phyloP scores from a whole-genome alignment of 768 basidiomycete species.

The Cystofilobasidium ferigula region DNA sequence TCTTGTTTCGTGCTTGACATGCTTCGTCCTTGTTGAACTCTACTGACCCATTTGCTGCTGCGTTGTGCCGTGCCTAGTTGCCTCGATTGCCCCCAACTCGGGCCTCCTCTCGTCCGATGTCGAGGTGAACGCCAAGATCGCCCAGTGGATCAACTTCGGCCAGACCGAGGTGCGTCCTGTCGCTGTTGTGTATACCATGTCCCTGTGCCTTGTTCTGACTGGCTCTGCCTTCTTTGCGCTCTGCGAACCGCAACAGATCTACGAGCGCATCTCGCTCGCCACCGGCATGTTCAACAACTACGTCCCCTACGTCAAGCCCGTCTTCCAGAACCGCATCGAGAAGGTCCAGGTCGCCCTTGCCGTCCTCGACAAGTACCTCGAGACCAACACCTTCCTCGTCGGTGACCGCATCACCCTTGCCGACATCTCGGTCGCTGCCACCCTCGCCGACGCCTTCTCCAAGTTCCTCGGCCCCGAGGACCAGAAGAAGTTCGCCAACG shows the following conservation, averaged over 20 bases:
- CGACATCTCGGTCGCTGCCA: conserved; percentile 59
- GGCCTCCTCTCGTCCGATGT: conserved; percentile 57
- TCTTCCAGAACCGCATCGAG: conserved; percentile 53
- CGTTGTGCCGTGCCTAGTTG: conserved; percentile 49
- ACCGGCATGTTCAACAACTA: conserved; percentile 41
- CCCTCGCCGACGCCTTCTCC: conserved; percentile 41
- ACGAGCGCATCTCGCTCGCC: conserved; percentile 42
- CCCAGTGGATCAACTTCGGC: conserved; percentile 70
- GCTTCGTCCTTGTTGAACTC: background rate
- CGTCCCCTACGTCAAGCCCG: conserved; percentile 66
- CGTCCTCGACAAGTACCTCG: conserved; percentile 63
- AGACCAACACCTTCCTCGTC: conserved; percentile 75
- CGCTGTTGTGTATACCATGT: background rate
- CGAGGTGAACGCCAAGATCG: conserved; percentile 62
- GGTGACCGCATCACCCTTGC: conserved; percentile 90
- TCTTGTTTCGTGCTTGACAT: conserved; percentile 10
- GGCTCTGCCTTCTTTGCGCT: background rate
- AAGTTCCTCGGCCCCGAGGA: conserved; percentile 25
- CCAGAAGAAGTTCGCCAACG: conserved; percentile 51
- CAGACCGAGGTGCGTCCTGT: conserved; percentile 8
- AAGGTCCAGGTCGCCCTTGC: conserved; percentile 49
- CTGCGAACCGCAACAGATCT: conserved; percentile 29
- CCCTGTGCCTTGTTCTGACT: background rate
- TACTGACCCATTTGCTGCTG: background rate
- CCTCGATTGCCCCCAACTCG: conserved; percentile 61